A percentile compares a stretch with the other conserved stretches of the same genome.
These are phyloP conservation scores for Solanum microdontum DNA, from an alignment of 257 asterid genomes.

Conservation along the genomic window DNA sequence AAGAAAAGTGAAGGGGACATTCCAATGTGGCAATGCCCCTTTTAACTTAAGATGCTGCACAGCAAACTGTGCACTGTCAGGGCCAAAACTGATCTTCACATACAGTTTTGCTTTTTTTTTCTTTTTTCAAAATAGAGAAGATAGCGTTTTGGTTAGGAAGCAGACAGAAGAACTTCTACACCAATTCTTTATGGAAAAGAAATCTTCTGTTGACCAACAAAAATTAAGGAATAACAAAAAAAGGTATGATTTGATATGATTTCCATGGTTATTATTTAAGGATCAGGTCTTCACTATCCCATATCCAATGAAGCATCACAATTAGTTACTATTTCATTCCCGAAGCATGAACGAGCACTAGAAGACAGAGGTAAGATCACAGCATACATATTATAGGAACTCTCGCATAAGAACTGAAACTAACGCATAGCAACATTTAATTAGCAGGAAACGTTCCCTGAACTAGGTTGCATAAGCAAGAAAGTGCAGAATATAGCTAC, in stretches of 20 bases:
- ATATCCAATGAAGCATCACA: not conserved
- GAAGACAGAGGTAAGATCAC: not conserved
- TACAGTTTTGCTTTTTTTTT: not conserved
- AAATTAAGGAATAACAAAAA: not conserved
- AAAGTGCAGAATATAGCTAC: constrained; percentile 13
- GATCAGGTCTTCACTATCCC: not conserved
- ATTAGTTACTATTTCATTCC: not conserved
- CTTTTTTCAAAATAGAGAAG: not conserved
- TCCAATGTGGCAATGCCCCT: not conserved
- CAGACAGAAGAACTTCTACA: not conserved
- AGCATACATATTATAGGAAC: not conserved
- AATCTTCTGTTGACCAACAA: not conserved
- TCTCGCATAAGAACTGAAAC: not conserved
- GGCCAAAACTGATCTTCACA: not conserved
- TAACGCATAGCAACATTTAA: not conserved
- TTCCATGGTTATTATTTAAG: not conserved
- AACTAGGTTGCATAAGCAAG: not conserved
- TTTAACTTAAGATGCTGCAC: not conserved
- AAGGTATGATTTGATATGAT: not conserved
- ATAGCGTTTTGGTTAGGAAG: not conserved
- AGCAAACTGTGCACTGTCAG: not conserved
- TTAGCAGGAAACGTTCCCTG: not conserved
- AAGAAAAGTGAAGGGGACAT: not conserved
- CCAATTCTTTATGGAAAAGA: not conserved
- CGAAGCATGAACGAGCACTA: not conserved